phyloP scores from a whole-genome alignment of 345 rosid species.

The Geranium rotundifolium region DNA sequence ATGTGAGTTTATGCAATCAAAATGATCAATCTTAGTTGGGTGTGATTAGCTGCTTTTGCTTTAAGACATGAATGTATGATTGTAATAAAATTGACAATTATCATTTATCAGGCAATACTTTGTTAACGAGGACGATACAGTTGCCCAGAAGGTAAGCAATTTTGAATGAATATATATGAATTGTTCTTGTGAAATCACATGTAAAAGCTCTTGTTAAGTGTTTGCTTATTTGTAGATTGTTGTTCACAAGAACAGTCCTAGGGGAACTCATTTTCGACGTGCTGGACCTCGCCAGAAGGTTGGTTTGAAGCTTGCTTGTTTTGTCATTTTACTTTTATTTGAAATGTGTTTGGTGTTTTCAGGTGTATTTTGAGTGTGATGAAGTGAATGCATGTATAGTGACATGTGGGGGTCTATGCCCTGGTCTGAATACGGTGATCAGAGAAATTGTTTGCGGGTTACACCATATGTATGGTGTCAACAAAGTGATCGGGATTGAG shows the following conservation, averaged over 20 bases:
- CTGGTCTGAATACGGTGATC: constrained; percentile 38
- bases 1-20: no score
- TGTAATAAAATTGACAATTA: not conserved
- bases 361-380: constrained; percentile 31
- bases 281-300: constrained; percentile 43
- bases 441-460: constrained; percentile 34
- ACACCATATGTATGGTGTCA: constrained; percentile 34
- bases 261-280: constrained; percentile 35
- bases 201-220: not conserved
- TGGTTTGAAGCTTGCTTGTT: not conserved
- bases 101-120: constrained; percentile 34
- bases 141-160: constrained; percentile 23
- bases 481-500: constrained; percentile 34
- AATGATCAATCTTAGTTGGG: no score
- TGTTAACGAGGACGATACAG: constrained; percentile 28
- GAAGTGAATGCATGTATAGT: constrained; percentile 35
- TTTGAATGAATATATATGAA: not conserved
- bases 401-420: constrained; percentile 44
- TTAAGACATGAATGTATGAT: not conserved
- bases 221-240: constrained; percentile 19
- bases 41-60: no score
- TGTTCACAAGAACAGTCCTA: constrained; percentile 25
- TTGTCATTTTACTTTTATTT: not conserved
- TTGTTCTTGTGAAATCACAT: not conserved
- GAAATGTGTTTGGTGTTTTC: constrained; percentile 1